Evolutionary conservation across 2,329 filamentous ascomycete species (phyloP), one percentile per base, ranked within the genome.

Genomic region (Diaporthe sp.): DNA sequence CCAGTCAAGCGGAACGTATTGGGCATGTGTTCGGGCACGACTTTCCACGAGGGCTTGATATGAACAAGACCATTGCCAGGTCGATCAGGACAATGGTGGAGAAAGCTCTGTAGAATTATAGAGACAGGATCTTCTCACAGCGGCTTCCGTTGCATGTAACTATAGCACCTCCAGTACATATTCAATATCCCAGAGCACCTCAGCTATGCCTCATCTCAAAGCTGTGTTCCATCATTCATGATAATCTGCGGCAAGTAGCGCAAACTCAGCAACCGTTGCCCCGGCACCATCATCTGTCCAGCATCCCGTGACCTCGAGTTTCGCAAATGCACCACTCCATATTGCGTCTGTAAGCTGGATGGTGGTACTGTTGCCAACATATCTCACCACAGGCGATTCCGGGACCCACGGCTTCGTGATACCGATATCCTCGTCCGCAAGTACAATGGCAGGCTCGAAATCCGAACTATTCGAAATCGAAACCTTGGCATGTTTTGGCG

Each of bases 401-500:
- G 72, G 58, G 37, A 49, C 34, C 72, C 67, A 81, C 15, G 79
- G 79, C 67, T 76, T 78, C 49, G 75, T 77, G 28, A 81, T 78
- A 15, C 58, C 62, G 12, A 81, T 75, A 17, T 68, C 70, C 8
- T 76, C 62, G 25, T 76, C 78, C 25, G 72, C 58, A 49, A 72
- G 76, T 3, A 79, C 75, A 37, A 58, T 37, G 25, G 28, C 74
- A 71, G 76, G 77, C 28, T 70, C 71, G 39, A 74, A 70, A 39
- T 72, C 51, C 12, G 71, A 71, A 15, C 72, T 75, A 60, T 77
- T 75, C 17, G 73, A 76, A 2, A 78, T 61, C 13, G 75, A 74
- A 34, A 81, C 60, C 28, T 62, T 76, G 73, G 76, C 79, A 72
- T 75, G 73, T 28, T 31, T 74, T 25, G 74, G 74, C 31, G 76